Evolutionary conservation across 805 yeast genomes (phyloP).

Genomic region (Cyberlindnera samutprakarnensis): DNA sequence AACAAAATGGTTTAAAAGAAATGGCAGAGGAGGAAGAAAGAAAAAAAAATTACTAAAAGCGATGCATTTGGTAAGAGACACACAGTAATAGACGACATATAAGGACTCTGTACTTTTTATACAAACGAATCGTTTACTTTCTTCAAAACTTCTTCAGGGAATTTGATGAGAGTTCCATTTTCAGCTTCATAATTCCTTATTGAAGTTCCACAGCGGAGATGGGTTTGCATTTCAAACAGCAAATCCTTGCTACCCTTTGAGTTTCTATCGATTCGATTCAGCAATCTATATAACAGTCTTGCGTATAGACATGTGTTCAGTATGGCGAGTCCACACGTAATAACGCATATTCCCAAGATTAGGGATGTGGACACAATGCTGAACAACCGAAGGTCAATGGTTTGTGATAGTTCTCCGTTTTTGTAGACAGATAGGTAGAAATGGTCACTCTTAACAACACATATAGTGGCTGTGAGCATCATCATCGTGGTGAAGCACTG

Average conservation of each 20-base stretch:
- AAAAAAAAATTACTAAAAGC: too few relatives aligned
- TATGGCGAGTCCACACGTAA: background rate
- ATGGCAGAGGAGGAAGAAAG: too few relatives aligned
- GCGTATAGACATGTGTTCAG: conserved; percentile 3
- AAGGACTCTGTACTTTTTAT: too few relatives aligned
- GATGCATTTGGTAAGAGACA: too few relatives aligned
- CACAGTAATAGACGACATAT: too few relatives aligned
- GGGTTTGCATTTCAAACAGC: background rate
- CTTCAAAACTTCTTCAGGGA: conserved; percentile 6
- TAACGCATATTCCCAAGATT: conserved; percentile 1
- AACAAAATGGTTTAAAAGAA: background rate
- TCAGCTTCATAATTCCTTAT: conserved; percentile 1
- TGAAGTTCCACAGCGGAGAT: background rate
- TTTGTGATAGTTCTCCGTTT: too few relatives aligned
- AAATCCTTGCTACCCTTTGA: background rate
- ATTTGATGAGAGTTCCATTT: conserved; percentile 1
- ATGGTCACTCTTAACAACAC: too few relatives aligned
- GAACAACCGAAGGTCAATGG: background rate
- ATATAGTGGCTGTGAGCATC: too few relatives aligned
- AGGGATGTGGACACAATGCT: background rate
- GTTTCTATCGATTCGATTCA: conserved; percentile 8
- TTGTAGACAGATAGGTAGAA: too few relatives aligned
- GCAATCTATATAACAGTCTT: conserved; percentile 8
- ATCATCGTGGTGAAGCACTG: too few relatives aligned
- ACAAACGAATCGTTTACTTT: conserved; percentile 2